Evolutionary conservation across 164 flowering plant species (phyloP).

Genomic region (Paratinospora sagittata): DNA sequence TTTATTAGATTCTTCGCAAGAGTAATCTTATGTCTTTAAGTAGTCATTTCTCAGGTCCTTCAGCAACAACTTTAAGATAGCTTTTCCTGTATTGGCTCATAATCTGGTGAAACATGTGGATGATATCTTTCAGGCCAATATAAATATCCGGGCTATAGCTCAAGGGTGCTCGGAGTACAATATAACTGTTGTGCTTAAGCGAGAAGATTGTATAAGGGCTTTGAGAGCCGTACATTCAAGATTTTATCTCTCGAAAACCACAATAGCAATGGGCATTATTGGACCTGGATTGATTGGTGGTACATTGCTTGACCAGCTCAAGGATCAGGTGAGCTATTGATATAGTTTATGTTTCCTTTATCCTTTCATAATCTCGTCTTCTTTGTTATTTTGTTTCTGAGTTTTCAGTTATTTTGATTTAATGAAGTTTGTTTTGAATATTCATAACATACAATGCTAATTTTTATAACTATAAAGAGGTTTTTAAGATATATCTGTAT

Average conservation of each 20-base stretch:
- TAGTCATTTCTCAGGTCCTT: neutral
- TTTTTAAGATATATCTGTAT: neutral
- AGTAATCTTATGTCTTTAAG: no score
- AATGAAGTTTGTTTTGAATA: no score
- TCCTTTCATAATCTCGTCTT: neutral
- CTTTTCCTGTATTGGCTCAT: neutral
- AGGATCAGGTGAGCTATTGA: conserved; percentile 65
- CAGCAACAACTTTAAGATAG: neutral
- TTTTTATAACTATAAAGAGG: neutral
- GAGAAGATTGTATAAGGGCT: conserved; percentile 89
- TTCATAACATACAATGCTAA: no score
- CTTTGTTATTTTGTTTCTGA: neutral
- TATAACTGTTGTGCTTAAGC: conserved; percentile 81
- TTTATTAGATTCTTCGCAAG: neutral
- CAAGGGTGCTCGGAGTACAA: conserved; percentile 99
- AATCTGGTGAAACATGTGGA: neutral
- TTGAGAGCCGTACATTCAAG: conserved; percentile 88
- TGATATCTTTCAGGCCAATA: conserved; percentile 63
- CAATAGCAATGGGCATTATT: conserved; percentile 89
- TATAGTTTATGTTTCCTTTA: neutral
- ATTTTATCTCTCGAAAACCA: conserved; percentile 83
- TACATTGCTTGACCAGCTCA: conserved; percentile 89
- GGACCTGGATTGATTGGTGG: conserved; percentile 94
- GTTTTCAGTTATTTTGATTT: no score
- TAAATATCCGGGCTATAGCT: conserved; percentile 89